Percentiles rank a stretch among this genome's conserved stretches.
These are phyloP conservation scores for Debaryomyces fabryi DNA, from an alignment of 1,139 yeast genomes.

Conservation along the genomic window DNA sequence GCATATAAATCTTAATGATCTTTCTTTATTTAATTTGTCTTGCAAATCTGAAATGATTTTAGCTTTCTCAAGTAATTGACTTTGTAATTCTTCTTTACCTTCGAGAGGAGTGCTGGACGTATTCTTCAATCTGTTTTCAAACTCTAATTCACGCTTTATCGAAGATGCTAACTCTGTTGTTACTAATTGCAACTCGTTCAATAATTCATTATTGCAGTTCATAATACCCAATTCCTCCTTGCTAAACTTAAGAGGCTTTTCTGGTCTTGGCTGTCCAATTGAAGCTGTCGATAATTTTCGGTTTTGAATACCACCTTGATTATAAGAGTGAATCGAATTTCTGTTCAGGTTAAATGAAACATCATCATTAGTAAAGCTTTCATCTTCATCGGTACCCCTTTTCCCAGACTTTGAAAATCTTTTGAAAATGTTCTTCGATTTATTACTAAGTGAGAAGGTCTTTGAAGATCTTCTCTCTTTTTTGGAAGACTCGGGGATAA, in stretches of 20 bases:
- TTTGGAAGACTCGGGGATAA: slow-evolving; percentile 8
- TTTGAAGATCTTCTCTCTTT: slow-evolving; percentile 26
- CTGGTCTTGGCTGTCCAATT: slow-evolving; percentile 9
- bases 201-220: slow-evolving; percentile 57
- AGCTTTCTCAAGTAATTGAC: slow-evolving; percentile 46
- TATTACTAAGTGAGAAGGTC: slow-evolving; percentile 29
- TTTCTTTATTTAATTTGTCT: slow-evolving; percentile 62
- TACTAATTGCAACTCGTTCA: slow-evolving; percentile 66
- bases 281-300: slow-evolving; percentile 10
- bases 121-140: slow-evolving; percentile 51
- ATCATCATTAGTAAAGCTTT: slow-evolving; percentile 8
- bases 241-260: slow-evolving; percentile 36
- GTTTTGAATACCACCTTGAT: slow-evolving; percentile 4
- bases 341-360: slow-evolving; percentile 17
- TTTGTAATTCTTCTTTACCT: slow-evolving; percentile 23
- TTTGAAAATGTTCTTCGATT: slow-evolving; percentile 37
- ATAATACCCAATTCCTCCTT: slow-evolving; percentile 65
- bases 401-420: slow-evolving; percentile 34
- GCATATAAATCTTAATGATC: slow-evolving; percentile 64
- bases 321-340: slow-evolving; percentile 13
- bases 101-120: slow-evolving; percentile 11
- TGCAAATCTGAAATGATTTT: slow-evolving; percentile 54
- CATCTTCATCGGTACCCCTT: slow-evolving; percentile 21
- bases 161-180: slow-evolving; percentile 74
- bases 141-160: slow-evolving; percentile 61